Conservation (phyloP, 1,284 basidiomycete genomes). For the Exsudoporus floridanus region DNA sequence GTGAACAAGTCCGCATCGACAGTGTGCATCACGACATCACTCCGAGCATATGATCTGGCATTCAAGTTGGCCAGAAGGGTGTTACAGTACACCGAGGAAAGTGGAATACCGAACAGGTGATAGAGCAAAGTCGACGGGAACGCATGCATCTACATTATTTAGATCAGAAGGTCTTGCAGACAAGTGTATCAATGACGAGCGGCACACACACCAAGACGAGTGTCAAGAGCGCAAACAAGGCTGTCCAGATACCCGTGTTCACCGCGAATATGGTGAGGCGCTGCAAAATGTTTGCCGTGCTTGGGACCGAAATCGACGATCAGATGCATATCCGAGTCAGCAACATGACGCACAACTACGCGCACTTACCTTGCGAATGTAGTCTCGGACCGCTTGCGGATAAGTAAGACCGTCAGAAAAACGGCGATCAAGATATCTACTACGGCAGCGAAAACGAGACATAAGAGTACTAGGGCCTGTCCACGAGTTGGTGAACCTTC, state of each 20-base stretch:
- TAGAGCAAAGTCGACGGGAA: constrained; percentile 1
- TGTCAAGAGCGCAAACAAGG: constrained; percentile 13
- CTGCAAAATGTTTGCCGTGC: constrained; percentile 12
- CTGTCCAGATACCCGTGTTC: constrained; percentile 18
- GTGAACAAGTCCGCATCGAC: no score
- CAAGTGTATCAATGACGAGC: accelerated
- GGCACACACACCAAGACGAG: constrained; percentile 13
- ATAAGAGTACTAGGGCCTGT: background rate
- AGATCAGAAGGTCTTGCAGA: background rate
- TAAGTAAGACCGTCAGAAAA: constrained; percentile 8
- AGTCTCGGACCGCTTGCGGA: background rate
- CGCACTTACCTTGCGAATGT: background rate
- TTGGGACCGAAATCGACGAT: background rate
- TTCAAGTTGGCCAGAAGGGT: constrained; percentile 19
- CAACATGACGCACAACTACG: no score
- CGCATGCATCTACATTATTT: background rate
- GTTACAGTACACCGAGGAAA: constrained; percentile 19
- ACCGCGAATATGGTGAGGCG: constrained; percentile 14
- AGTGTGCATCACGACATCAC: no score
- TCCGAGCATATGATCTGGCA: background rate
- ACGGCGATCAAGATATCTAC: constrained; percentile 8
- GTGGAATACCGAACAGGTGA: constrained; percentile 1
- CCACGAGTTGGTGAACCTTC: background rate
- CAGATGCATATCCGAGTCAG: background rate
- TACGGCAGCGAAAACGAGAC: background rate